Evolutionary conservation across 805 yeast genomes (phyloP).

Genomic region (Candida cerambycidarum): DNA sequence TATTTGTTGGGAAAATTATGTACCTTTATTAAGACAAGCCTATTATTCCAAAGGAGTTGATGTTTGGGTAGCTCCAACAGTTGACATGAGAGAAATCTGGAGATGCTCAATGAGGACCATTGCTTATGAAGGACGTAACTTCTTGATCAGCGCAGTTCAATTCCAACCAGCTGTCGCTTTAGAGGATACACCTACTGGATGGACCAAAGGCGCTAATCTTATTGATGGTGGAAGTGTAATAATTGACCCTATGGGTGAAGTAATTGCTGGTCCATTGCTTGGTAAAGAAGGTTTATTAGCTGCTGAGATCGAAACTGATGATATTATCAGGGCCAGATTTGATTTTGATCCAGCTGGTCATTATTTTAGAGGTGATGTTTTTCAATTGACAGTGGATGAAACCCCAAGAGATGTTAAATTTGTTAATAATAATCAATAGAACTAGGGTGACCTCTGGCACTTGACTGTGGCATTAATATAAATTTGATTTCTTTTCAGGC

Average conservation of each 20-base stretch:
- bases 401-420: slow-evolving; percentile 4
- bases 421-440: not conserved
- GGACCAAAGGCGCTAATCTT: slow-evolving; percentile 23
- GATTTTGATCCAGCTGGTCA: slow-evolving; percentile 47
- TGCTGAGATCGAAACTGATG: slow-evolving; percentile 41
- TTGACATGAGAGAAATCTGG: slow-evolving; percentile 47
- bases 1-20: slow-evolving; percentile 49
- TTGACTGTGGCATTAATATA: too few relatives aligned
- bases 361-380: slow-evolving; percentile 40
- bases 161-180: slow-evolving; percentile 31
- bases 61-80: slow-evolving; percentile 41
- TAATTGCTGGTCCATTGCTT: slow-evolving; percentile 32
- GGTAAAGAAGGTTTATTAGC: slow-evolving; percentile 41
- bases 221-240: slow-evolving; percentile 34
- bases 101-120: slow-evolving; percentile 41
- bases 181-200: slow-evolving; percentile 18
- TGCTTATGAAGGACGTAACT: slow-evolving; percentile 40
- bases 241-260: slow-evolving; percentile 40
- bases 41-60: slow-evolving; percentile 44
- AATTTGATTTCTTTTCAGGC: too few relatives aligned
- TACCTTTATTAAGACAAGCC: slow-evolving; percentile 41
- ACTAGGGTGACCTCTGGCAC: too few relatives aligned
- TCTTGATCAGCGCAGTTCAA: slow-evolving; percentile 41
- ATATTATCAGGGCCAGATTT: slow-evolving; percentile 37
- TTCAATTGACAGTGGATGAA: slow-evolving; percentile 42